A percentile compares a stretch with the other conserved stretches of the same genome.
Conservation (phyloP, 768 basidiomycete genomes). For the Pisolithus orientalis region DNA sequence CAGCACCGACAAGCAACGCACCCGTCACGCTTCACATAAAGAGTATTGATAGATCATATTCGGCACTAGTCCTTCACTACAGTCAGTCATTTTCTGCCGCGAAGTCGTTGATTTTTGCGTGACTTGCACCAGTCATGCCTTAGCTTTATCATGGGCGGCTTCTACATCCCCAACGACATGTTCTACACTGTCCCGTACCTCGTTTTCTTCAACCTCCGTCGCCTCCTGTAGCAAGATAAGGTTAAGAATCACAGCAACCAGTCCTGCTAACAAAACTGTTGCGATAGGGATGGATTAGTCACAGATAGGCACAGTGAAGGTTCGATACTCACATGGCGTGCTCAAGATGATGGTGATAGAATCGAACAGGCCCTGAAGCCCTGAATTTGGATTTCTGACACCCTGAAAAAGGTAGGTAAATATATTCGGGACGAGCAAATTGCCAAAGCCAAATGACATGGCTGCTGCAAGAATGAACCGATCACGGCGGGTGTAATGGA, state of each 20-base stretch:
- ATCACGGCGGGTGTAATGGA: conserved; percentile 55
- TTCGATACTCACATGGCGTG: conserved; percentile 63
- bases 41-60: too few species aligned
- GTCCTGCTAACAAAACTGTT: conserved; percentile 49
- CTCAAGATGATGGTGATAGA: conserved; percentile 76
- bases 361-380: conserved; percentile 62
- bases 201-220: conserved; percentile 11
- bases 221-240: conserved; percentile 42
- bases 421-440: conserved; percentile 58
- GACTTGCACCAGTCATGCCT: too few species aligned
- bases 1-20: too few species aligned
- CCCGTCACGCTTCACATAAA: too few species aligned
- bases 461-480: conserved; percentile 68
- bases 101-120: too few species aligned
- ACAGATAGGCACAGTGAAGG: not conserved
- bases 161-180: too few species aligned
- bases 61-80: too few species aligned
- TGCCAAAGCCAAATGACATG: conserved; percentile 62
- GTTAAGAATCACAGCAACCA: conserved; percentile 55
- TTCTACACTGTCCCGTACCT: too few species aligned
- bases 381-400: conserved; percentile 45
- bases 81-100: too few species aligned
- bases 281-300: conserved; percentile 1
- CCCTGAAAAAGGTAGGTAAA: conserved; percentile 68
- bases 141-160: too few species aligned